Percentiles rank a stretch among this genome's conserved stretches.
These are phyloP conservation scores for Thermochaetoides thermophila DNA, from an alignment of 495 filamentous ascomycete species.

Conservation along the genomic window DNA sequence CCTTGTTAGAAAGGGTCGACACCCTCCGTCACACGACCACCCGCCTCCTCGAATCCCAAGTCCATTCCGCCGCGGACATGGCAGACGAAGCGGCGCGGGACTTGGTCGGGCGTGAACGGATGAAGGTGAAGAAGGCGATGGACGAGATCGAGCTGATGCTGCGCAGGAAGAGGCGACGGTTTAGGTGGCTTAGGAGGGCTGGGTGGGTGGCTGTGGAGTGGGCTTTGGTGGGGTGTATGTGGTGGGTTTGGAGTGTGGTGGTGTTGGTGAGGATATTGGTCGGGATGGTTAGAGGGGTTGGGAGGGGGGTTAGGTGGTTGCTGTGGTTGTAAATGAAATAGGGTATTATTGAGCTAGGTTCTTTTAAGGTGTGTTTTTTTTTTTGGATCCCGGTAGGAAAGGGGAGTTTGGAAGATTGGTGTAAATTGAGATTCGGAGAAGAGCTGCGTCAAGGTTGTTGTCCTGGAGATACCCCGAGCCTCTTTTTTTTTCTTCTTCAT, in stretches of 20 bases:
- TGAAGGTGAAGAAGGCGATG: slow-evolving; percentile 60
- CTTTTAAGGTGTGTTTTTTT: too few relatives aligned
- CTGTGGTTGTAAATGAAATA: slow-evolving; percentile 71
- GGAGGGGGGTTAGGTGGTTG: slow-evolving; percentile 54
- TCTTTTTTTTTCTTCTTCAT: background rate
- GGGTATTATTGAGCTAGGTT: too few relatives aligned
- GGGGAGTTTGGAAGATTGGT: too few relatives aligned
- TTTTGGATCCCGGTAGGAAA: too few relatives aligned
- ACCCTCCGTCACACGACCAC: slow-evolving; percentile 20
- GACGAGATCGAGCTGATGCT: slow-evolving; percentile 67
- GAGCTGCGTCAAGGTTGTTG: too few relatives aligned
- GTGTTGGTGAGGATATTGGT: slow-evolving; percentile 49
- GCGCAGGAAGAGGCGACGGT: slow-evolving; percentile 46
- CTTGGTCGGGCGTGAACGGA: slow-evolving; percentile 55
- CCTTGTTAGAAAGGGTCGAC: slow-evolving; percentile 23
- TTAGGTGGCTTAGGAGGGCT: slow-evolving; percentile 53
- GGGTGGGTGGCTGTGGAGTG: slow-evolving; percentile 66
- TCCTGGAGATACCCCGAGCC: too few relatives aligned
- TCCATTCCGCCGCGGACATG: slow-evolving; percentile 52
- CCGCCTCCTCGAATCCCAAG: slow-evolving; percentile 35
- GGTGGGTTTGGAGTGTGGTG: slow-evolving; percentile 72
- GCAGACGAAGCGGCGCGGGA: slow-evolving; percentile 62
- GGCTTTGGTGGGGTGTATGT: slow-evolving; percentile 64
- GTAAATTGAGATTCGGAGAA: too few relatives aligned
- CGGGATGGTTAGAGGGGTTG: slow-evolving; percentile 41